Percentiles rank a stretch among this genome's conserved stretches.
phyloP scores from a whole-genome alignment of 345 rosid genomes.

The Sonneratia alba region DNA sequence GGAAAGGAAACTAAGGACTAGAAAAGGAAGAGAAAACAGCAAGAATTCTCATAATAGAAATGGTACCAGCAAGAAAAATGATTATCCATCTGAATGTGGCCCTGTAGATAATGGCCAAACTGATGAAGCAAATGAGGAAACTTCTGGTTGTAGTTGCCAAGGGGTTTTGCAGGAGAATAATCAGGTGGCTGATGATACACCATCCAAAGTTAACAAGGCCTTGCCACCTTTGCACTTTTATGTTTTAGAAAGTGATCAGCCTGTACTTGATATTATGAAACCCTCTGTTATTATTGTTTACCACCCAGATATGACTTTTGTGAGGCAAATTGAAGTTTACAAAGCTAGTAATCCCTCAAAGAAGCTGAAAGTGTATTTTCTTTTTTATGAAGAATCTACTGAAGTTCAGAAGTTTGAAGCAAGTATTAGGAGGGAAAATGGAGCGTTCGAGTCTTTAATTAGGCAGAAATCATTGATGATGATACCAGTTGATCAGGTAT shows the following conservation, averaged over 20 bases:
- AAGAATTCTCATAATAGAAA: constrained; percentile 19
- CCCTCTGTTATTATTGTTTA: constrained; percentile 80
- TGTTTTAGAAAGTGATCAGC: constrained; percentile 71
- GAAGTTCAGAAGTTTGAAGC: constrained; percentile 96
- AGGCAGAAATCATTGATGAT: constrained; percentile 94
- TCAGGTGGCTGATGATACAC: constrained; percentile 9
- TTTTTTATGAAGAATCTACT: constrained; percentile 85
- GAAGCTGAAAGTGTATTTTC: constrained; percentile 76
- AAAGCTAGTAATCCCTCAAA: constrained; percentile 81
- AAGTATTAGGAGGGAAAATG: constrained; percentile 82
- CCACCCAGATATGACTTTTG: constrained; percentile 83
- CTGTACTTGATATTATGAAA: constrained; percentile 65
- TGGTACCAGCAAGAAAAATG: constrained; percentile 16
- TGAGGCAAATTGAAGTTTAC: constrained; percentile 86
- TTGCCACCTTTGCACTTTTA: constrained; percentile 70
- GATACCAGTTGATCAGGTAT: constrained; percentile 91
- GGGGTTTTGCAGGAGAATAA: constrained; percentile 15
- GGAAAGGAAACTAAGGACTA: constrained; percentile 30
- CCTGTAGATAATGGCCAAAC: constrained; percentile 27
- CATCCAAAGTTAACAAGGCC: constrained; percentile 21
- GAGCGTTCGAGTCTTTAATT: constrained; percentile 91
- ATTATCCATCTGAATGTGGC: constrained; percentile 26
- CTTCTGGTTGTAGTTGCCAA: constrained; percentile 12
- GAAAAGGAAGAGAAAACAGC: constrained; percentile 26
- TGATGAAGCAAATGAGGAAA: constrained; percentile 22